Base-by-base conservation (phyloP, 345 rosid genomes). In the Acer campestre region DNA sequence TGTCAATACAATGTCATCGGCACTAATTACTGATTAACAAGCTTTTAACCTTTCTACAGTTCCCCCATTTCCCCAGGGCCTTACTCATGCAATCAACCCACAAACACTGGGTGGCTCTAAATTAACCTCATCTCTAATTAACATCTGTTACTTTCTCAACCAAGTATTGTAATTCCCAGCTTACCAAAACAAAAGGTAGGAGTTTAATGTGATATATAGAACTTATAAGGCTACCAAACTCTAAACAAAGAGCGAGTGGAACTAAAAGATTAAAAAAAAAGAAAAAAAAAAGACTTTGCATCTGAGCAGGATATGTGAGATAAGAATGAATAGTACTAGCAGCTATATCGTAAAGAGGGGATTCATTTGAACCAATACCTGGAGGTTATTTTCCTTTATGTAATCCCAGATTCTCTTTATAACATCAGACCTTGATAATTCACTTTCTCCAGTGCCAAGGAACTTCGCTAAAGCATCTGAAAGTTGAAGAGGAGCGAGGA, bases 401-500 rank as follows among this genome's bases (percentile, higher is more conserved):
- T 89, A 89, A 67, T 72, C 82, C 89, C 86, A 85, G 82, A 84
- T 83, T 88, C 86, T 82, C 76, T 87, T 87, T 40, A 85, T 81
- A 5, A 78, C 86, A 44, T 83, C 87, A 76, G 85, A 77, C 55
- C 88, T 79, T 44, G 88, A 74, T 46, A 89, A 76, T 70, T 51
- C 82, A 71, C 78, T 85, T 81, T 87, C 90, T 59, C 89, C 90
- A 2, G 87, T 84, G 44, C 90, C 90, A 40, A 89, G 73, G 76
- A 87, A 89, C 67, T 86, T 87, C 11, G 83, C 79, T 25, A 89
- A 85, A 59, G 87, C 84, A 55, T 84, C 87, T 20, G 90, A 89
- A 68, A 87, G 89, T 71, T 72, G 86, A 83, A 84, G 87, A 77
- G 93, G 91, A 38, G 85, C 89, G 38, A 86, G 87, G 67, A 87